Evolutionary conservation across 164 flowering plant species (phyloP).

Genomic region (Chloranthus sessilifolius): DNA sequence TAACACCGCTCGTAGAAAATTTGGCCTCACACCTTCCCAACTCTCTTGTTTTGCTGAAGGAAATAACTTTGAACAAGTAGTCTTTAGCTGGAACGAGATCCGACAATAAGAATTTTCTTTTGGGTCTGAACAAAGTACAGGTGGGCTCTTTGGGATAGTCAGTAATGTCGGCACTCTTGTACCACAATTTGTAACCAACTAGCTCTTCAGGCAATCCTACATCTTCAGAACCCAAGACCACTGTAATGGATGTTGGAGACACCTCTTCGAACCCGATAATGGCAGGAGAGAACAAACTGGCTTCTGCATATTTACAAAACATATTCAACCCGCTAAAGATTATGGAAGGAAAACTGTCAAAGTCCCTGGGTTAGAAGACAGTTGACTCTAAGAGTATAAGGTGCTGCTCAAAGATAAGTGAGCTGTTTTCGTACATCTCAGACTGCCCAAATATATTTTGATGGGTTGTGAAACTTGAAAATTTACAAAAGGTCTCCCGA

Average conservation of each 20-base stretch:
- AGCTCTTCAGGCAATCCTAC: conserved; percentile 22
- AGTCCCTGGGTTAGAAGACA: background rate
- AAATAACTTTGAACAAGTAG: conserved; percentile 59
- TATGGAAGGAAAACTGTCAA: background rate
- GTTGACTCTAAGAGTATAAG: no score
- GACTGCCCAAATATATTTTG: no score
- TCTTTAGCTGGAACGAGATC: conserved; percentile 59
- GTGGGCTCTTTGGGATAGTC: conserved; percentile 63
- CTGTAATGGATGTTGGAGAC: conserved; percentile 47
- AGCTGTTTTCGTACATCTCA: no score
- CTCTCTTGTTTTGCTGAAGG: conserved; percentile 31
- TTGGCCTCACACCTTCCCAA: conserved; percentile 45
- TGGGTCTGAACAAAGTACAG: conserved; percentile 42
- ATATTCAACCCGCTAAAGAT: background rate
- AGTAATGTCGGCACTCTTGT: conserved; percentile 40
- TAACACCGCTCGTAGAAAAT: conserved; percentile 27
- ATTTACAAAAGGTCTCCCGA: no score
- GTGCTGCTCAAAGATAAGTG: no score
- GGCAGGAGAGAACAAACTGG: conserved; percentile 18
- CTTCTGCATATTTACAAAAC: conserved; percentile 27
- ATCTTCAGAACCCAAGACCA: conserved; percentile 35
- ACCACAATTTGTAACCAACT: conserved; percentile 61
- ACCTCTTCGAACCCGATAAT: conserved; percentile 56
- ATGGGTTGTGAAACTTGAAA: no score
- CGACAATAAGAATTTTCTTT: conserved; percentile 38